Conservation (phyloP, 2,329 filamentous ascomycete genomes). For the Xylaria sp. region DNA sequence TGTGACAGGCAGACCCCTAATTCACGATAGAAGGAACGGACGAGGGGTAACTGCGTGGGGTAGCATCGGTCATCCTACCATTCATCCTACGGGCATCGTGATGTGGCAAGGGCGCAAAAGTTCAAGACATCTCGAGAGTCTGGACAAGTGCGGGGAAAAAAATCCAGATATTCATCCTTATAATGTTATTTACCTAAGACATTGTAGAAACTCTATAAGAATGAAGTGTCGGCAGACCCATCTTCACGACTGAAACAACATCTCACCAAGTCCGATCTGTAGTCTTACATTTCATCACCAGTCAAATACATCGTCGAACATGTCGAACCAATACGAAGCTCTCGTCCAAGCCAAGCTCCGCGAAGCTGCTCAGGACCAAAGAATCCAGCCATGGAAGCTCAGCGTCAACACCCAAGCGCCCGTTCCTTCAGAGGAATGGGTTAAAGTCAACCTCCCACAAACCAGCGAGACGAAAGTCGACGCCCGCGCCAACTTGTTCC, state of each 20-base stretch:
- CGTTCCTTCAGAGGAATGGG: slow-evolving; percentile 22
- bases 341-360: slow-evolving; percentile 12
- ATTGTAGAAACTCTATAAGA: slow-evolving; percentile 1
- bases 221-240: not conserved
- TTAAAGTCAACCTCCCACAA: slow-evolving; percentile 9
- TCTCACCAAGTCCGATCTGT: not conserved
- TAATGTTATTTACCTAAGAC: not conserved
- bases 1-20: not conserved
- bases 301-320: slow-evolving; percentile 5
- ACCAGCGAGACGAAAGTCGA: not conserved
- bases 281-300: not conserved
- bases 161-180: not conserved
- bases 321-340: slow-evolving; percentile 28
- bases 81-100: slow-evolving; percentile 5
- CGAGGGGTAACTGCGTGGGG: not conserved
- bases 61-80: not conserved
- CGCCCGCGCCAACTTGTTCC: slow-evolving; percentile 12
- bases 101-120: not conserved
- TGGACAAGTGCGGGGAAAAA: not conserved
- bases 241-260: not conserved
- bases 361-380: slow-evolving; percentile 23
- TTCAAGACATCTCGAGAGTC: not conserved
- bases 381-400: slow-evolving; percentile 30
- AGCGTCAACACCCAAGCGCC: slow-evolving; percentile 19
- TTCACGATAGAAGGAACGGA: not conserved